These are phyloP conservation scores for Areca catechu DNA, from an alignment of 176 grass and related monocot genomes.

Conservation along the genomic window DNA sequence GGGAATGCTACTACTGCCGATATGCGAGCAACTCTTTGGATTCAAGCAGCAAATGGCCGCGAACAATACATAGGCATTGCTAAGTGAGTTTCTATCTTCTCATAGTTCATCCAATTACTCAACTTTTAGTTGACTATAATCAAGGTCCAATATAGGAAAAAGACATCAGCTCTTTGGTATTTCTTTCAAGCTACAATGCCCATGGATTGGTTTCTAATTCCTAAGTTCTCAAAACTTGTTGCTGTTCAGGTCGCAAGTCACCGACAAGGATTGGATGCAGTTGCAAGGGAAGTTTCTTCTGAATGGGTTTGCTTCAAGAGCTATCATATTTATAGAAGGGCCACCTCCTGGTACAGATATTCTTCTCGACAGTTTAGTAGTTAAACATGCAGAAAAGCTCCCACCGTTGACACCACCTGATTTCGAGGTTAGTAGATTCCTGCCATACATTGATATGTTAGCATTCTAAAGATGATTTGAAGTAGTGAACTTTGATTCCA, in stretches of 20 bases:
- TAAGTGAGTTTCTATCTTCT: conserved; percentile 28
- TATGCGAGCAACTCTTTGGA: conserved; percentile 47
- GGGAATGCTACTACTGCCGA: conserved; percentile 29
- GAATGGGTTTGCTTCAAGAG: conserved; percentile 50
- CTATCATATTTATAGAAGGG: conserved; percentile 65
- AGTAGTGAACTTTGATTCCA: no score
- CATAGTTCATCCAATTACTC: no score
- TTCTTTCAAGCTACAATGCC: no score
- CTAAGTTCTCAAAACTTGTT: no score
- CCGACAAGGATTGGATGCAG: conserved; percentile 79
- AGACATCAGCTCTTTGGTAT: no score
- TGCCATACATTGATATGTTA: no score
- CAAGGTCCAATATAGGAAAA: no score
- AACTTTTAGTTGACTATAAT: no score
- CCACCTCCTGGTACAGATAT: conserved; percentile 54
- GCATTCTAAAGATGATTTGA: no score
- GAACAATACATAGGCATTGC: conserved; percentile 72
- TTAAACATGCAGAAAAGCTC: conserved; percentile 65
- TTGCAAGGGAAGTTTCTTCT: conserved; percentile 73
- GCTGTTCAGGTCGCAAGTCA: conserved; percentile 32
- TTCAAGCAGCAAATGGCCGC: conserved; percentile 50
- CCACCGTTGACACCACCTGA: conserved; percentile 49
- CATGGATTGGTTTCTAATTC: no score
- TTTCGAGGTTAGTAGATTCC: conserved; percentile 34
- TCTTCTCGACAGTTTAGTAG: conserved; percentile 53